A percentile compares a stretch with the other conserved stretches of the same genome.
These are phyloP conservation scores for Serendipita sp. DNA, from an alignment of 768 basidiomycete species.

Conservation along the genomic window DNA sequence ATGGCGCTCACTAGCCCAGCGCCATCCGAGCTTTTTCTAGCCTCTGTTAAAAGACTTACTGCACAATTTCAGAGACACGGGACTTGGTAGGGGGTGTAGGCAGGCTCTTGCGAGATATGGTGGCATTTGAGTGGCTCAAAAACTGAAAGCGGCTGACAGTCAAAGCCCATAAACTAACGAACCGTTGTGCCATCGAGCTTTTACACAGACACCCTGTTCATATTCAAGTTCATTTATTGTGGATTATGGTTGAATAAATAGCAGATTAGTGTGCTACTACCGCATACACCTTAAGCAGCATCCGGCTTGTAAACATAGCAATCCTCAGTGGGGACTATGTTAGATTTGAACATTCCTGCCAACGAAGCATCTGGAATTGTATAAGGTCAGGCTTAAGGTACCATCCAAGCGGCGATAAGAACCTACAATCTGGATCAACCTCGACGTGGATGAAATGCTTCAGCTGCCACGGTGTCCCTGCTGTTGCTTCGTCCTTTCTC, in stretches of 20 bases:
- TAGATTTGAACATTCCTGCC: constrained; percentile 38
- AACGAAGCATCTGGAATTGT: constrained; percentile 42
- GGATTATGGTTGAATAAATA: not conserved
- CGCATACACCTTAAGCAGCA: not conserved
- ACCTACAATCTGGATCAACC: constrained; percentile 56
- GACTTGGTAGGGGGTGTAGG: too few relatives aligned
- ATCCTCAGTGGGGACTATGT: constrained; percentile 52
- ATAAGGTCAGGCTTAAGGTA: not conserved
- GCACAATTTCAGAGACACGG: too few relatives aligned
- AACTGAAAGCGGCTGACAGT: too few relatives aligned
- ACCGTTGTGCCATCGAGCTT: too few relatives aligned
- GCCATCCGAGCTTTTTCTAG: too few relatives aligned
- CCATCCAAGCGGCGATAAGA: not conserved
- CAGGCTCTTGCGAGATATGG: too few relatives aligned
- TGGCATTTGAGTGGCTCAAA: too few relatives aligned
- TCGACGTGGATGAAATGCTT: constrained; percentile 62
- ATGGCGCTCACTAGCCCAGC: too few relatives aligned
- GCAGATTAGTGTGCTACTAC: not conserved
- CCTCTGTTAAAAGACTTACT: too few relatives aligned
- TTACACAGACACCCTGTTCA: not conserved
- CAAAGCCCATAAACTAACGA: too few relatives aligned
- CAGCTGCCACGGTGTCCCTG: constrained; percentile 54
- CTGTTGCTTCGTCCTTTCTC: constrained; percentile 63
- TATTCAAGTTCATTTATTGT: not conserved
- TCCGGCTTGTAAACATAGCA: constrained; percentile 40